Evolutionary conservation across 129 eudicot species (phyloP).

Genomic region (Pulicaria dysenterica): DNA sequence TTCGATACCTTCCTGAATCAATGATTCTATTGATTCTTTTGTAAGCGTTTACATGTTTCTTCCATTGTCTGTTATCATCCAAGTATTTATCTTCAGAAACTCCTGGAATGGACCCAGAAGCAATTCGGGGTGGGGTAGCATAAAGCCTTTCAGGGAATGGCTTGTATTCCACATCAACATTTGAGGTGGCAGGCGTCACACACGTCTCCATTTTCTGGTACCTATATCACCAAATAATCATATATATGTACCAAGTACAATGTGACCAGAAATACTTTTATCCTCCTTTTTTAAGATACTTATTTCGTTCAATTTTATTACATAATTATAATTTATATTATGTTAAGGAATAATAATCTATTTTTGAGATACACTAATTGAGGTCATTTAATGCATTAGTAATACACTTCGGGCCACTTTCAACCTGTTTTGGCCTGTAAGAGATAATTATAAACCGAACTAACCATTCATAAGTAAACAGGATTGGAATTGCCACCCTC

Average conservation of each 20-base stretch:
- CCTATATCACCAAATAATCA: constrained; percentile 46
- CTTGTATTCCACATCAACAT: constrained; percentile 54
- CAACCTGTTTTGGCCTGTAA: neutral
- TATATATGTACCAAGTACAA: neutral
- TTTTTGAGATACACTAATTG: neutral
- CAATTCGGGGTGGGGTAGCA: constrained; percentile 78
- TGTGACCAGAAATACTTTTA: neutral
- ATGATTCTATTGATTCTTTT: constrained; percentile 63
- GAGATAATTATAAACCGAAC: neutral
- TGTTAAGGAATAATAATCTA: neutral
- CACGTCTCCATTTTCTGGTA: constrained; percentile 97
- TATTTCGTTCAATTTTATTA: neutral
- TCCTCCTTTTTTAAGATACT: neutral
- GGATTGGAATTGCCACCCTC: neutral
- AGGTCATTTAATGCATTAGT: neutral
- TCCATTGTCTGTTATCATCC: constrained; percentile 81
- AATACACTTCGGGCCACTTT: neutral
- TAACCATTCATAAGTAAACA: neutral
- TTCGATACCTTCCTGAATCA: constrained; percentile 90
- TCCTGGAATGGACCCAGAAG: constrained; percentile 77
- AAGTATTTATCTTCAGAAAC: constrained; percentile 69
- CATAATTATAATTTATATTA: neutral
- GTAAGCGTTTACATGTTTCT: constrained; percentile 85
- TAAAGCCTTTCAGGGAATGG: constrained; percentile 90
- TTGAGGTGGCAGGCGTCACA: constrained; percentile 54